A percentile compares a stretch with the other conserved stretches of the same genome.
Conservation (phyloP, 352 stramenopile species). For the Pythium dissotocum region DNA sequence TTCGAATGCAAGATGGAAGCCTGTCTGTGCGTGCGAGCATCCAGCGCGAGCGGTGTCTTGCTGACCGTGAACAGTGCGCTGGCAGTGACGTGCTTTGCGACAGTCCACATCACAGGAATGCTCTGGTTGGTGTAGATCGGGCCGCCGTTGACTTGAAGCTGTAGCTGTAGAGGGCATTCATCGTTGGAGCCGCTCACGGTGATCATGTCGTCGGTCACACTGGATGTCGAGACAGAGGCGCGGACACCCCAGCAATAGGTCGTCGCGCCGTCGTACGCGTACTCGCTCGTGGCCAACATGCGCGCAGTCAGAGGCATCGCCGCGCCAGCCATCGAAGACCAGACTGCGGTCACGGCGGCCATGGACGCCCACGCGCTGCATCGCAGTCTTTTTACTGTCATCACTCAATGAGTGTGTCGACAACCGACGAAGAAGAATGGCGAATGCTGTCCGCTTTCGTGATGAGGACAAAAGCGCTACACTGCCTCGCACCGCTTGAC, state of each 20-base stretch:
- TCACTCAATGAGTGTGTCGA: conserved; percentile 3
- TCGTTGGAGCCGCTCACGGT: conserved; percentile 13
- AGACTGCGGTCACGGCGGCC: not conserved
- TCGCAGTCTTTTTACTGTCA: conserved; percentile 9
- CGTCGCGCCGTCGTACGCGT: conserved; percentile 31
- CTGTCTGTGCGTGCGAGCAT: conserved; percentile 18
- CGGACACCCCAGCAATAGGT: conserved; percentile 42
- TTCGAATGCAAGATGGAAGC: conserved; percentile 32
- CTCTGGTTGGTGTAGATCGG: conserved; percentile 12
- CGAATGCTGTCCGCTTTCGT: conserved; percentile 8
- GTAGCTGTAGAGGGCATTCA: conserved; percentile 30
- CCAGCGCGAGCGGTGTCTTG: conserved; percentile 14
- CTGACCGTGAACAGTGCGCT: conserved; percentile 15
- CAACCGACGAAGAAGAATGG: conserved; percentile 9
- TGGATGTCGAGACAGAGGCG: conserved; percentile 18
- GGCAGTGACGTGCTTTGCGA: conserved; percentile 5
- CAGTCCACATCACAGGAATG: conserved; percentile 28
- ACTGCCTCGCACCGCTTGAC: conserved; percentile 2
- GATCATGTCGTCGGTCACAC: conserved; percentile 22
- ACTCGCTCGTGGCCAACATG: conserved; percentile 1
- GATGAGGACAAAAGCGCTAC: not conserved
- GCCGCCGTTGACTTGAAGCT: conserved; percentile 2
- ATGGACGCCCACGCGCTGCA: conserved; percentile 12
- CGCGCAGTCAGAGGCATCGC: conserved; percentile 3
- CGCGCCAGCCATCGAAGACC: not conserved